Percentiles rank a stretch among this genome's conserved stretches.
Evolutionary conservation across 768 basidiomycete genomes (phyloP).

Genomic region (Phaeolepiota aurea): DNA sequence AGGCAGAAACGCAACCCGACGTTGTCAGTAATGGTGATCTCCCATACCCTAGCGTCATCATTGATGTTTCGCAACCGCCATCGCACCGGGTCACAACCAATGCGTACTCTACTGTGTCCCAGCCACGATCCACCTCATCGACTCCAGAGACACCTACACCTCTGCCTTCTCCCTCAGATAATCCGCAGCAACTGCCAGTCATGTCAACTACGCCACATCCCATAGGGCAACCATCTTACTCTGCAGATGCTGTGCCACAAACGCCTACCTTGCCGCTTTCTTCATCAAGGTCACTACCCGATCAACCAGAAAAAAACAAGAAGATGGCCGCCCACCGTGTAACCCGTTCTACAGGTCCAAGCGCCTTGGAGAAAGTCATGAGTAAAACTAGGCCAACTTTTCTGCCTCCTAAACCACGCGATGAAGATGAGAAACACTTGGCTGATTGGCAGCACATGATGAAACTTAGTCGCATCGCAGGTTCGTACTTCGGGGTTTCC

Average conservation of each 20-base stretch:
- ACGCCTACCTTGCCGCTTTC: conserved; percentile 3
- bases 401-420: conserved; percentile 73
- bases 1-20: conserved; percentile 2
- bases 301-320: conserved; percentile 15
- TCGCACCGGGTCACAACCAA: conserved; percentile 16
- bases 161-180: background rate
- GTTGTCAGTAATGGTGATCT: conserved; percentile 6
- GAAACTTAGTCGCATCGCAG: conserved; percentile 65
- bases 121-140: background rate
- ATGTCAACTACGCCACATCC: background rate
- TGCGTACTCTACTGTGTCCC: no score
- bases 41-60: conserved; percentile 33
- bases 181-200: background rate
- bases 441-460: conserved; percentile 87
- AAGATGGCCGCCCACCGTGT: conserved; percentile 29
- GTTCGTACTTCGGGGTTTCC: conserved; percentile 46
- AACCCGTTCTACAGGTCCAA: conserved; percentile 56
- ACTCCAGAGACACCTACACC: background rate
- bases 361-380: conserved; percentile 67
- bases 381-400: conserved; percentile 80
- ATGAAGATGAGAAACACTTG: conserved; percentile 79
- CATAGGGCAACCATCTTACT: background rate
- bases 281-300: conserved; percentile 13
- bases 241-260: background rate
- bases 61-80: conserved; percentile 31